Conservation (phyloP, 768 basidiomycete genomes). For the Rhodocollybia butyracea region DNA sequence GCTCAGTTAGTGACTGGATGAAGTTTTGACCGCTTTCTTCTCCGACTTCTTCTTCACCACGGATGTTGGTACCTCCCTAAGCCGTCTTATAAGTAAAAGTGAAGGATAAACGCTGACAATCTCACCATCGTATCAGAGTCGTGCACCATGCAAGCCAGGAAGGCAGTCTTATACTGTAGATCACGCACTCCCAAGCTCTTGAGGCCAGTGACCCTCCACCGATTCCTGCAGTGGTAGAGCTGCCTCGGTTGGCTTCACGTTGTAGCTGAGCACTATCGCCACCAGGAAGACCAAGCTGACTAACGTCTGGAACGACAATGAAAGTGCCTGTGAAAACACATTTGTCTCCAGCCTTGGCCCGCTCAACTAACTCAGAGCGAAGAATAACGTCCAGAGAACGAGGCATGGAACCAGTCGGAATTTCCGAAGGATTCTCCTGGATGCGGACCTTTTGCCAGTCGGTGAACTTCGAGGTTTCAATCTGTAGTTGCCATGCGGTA, state of each 20-base stretch:
- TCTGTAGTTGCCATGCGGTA: conserved; percentile 87
- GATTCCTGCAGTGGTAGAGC: conserved; percentile 57
- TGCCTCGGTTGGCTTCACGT: conserved; percentile 73
- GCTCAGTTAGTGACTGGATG: conserved; percentile 84
- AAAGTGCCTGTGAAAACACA: conserved; percentile 98
- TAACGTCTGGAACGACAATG: conserved; percentile 97
- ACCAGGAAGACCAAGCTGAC: conserved; percentile 91
- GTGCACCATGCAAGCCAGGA: conserved; percentile 96
- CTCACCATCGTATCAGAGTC: conserved; percentile 86
- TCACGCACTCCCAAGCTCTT: conserved; percentile 95
- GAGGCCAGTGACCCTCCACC: conserved; percentile 88
- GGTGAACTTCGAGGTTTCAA: conserved; percentile 94
- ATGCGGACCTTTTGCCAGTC: conserved; percentile 99
- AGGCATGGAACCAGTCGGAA: conserved; percentile 98
- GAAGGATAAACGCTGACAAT: conserved; percentile 4
- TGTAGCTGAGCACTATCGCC: conserved; percentile 90
- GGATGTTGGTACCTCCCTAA: conserved; percentile 82
- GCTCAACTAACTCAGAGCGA: conserved; percentile 92
- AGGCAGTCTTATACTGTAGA: conserved; percentile 97
- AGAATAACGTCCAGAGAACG: conserved; percentile 95
- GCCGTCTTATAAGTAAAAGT: not conserved
- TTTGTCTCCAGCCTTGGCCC: conserved; percentile 99
- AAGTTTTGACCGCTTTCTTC: conserved; percentile 82
- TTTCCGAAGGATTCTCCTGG: conserved; percentile 98
- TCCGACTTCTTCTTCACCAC: conserved; percentile 82